phyloP scores from a whole-genome alignment of 2,329 filamentous ascomycete species.

The Nemania sp. region DNA sequence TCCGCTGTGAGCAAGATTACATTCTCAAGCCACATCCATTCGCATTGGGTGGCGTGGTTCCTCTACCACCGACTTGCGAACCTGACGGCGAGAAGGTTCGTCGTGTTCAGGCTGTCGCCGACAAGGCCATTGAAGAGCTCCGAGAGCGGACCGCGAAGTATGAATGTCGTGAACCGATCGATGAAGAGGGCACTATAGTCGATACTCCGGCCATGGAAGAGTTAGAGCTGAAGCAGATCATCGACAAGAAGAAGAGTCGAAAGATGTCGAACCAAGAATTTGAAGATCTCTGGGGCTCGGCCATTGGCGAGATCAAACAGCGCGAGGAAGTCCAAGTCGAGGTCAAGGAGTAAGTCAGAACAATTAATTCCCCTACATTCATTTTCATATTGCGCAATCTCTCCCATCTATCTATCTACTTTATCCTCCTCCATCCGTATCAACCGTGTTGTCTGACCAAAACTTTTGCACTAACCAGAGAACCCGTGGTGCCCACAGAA shows the following conservation, averaged over 20 bases:
- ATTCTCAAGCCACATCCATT: conserved; percentile 83
- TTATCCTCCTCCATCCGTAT: conserved; percentile 10
- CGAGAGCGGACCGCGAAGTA: conserved; percentile 83
- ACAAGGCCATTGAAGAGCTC: conserved; percentile 84
- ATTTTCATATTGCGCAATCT: conserved; percentile 28
- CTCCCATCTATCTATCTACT: conserved; percentile 27
- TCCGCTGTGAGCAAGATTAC: conserved; percentile 84
- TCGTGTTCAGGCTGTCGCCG: conserved; percentile 82
- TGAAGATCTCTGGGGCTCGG: conserved; percentile 80
- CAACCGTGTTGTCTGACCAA: conserved; percentile 52
- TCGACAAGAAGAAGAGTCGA: conserved; percentile 76
- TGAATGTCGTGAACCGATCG: conserved; percentile 77
- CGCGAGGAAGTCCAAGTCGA: conserved; percentile 63
- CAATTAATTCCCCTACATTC: conserved; percentile 16
- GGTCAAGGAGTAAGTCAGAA: conserved; percentile 55
- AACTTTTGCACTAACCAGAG: conserved; percentile 78
- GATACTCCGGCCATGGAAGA: conserved; percentile 65
- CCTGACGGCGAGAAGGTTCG: conserved; percentile 91
- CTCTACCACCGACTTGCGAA: conserved; percentile 88
- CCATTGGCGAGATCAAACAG: conserved; percentile 70
- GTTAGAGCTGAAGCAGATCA: conserved; percentile 74
- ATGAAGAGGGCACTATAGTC: conserved; percentile 62
- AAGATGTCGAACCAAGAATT: conserved; percentile 87
- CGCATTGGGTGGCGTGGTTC: conserved; percentile 76
- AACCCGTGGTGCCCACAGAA: conserved; percentile 72